These are phyloP conservation scores for Cordyceps sp. DNA, from an alignment of 2,329 filamentous ascomycete species.

Conservation along the genomic window DNA sequence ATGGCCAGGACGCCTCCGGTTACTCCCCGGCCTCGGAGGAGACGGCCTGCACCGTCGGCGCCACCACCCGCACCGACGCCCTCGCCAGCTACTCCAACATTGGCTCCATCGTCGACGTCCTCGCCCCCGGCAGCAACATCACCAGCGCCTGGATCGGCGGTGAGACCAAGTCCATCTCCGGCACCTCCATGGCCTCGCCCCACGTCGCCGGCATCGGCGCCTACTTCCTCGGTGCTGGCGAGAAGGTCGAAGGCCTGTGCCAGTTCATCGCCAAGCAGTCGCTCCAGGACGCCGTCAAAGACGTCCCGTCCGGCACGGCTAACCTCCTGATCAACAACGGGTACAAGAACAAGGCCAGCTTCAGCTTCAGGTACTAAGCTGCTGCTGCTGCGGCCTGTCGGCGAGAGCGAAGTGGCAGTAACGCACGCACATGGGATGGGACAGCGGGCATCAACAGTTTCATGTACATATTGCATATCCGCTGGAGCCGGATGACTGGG, in stretches of 20 bases:
- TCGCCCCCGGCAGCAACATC: conserved; percentile 28
- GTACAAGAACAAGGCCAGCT: too few species aligned
- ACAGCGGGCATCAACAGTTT: too few species aligned
- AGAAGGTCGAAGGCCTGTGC: conserved; percentile 28
- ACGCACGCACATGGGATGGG: too few species aligned
- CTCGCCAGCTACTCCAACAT: conserved; percentile 32
- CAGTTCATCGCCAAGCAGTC: conserved; percentile 25
- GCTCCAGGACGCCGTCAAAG: conserved; percentile 21
- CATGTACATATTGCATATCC: too few species aligned
- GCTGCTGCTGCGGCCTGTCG: too few species aligned
- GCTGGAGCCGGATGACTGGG: too few species aligned
- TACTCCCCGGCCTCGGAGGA: conserved; percentile 27
- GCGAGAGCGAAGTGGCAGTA: too few species aligned
- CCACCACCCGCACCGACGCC: conserved; percentile 19
- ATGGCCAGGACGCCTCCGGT: conserved; percentile 21
- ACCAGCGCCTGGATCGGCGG: conserved; percentile 25
- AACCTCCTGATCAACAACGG: conserved; percentile 43
- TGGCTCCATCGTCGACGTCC: conserved; percentile 27
- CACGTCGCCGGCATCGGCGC: conserved; percentile 23
- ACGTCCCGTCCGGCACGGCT: conserved; percentile 23
- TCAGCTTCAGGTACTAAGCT: too few species aligned
- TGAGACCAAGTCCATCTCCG: conserved; percentile 21
- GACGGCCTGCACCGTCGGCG: conserved; percentile 32
- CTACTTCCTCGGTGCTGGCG: conserved; percentile 25
- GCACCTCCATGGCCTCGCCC: conserved; percentile 24